Evolutionary conservation across 768 basidiomycete species (phyloP).

Genomic region (Serendipita vermifera): DNA sequence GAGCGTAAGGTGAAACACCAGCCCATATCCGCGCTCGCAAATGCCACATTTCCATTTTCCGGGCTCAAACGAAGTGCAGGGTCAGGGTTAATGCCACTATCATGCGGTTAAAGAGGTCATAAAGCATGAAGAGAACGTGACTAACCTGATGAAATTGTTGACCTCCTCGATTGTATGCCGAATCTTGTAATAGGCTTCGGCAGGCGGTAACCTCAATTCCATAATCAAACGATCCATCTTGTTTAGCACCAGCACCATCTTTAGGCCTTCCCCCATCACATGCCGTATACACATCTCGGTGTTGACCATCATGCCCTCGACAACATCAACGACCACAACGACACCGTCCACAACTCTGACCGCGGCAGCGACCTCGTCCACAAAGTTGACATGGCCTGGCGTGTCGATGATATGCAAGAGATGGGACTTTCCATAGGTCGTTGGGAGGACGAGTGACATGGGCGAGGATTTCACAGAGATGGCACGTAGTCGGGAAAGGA

Average conservation of each 20-base stretch:
- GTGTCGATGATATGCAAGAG: slow-evolving; percentile 91
- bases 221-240: slow-evolving; percentile 96
- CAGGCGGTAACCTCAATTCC: slow-evolving; percentile 87
- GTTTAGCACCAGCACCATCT: slow-evolving; percentile 88
- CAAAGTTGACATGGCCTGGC: slow-evolving; percentile 95
- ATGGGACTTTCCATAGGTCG: slow-evolving; percentile 82
- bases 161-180: slow-evolving; percentile 98
- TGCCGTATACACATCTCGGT: slow-evolving; percentile 82
- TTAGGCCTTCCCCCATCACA: slow-evolving; percentile 75
- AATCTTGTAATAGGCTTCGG: slow-evolving; percentile 97
- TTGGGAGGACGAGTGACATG: slow-evolving; percentile 82
- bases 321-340: slow-evolving; percentile 90
- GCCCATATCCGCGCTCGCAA: slow-evolving; percentile 92
- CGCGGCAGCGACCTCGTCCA: slow-evolving; percentile 89
- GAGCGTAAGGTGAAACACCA: slow-evolving; percentile 95
- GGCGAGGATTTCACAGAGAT: slow-evolving; percentile 96
- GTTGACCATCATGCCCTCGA: slow-evolving; percentile 96
- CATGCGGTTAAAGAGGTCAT: background rate
- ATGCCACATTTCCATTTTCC: slow-evolving; percentile 91
- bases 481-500: slow-evolving; percentile 73
- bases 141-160: slow-evolving; percentile 86
- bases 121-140: slow-evolving; percentile 9
- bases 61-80: slow-evolving; percentile 82
- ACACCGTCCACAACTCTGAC: slow-evolving; percentile 85
- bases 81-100: slow-evolving; percentile 72